Conservation (phyloP, 768 basidiomycete genomes). For the Naganishia randhawae region DNA sequence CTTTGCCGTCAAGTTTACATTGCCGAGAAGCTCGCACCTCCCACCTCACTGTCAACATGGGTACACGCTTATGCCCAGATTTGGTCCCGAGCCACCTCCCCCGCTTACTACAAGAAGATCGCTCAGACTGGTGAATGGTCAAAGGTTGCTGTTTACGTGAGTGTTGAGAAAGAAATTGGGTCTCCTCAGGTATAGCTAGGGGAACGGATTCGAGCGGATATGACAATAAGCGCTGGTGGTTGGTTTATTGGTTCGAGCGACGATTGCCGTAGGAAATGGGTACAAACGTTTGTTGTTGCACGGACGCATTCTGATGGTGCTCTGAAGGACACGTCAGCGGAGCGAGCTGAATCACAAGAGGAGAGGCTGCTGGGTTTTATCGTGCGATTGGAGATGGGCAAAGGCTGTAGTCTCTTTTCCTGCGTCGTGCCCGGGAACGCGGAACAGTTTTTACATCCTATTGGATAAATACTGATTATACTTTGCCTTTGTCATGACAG, state of each 20-base stretch:
- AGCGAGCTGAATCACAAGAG: too few relatives aligned
- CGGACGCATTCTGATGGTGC: neutral
- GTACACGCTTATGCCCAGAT: conserved; percentile 45
- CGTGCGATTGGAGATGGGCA: too few relatives aligned
- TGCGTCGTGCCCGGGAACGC: neutral
- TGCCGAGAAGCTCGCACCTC: conserved; percentile 49
- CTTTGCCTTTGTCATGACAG: conserved; percentile 30
- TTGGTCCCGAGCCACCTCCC: conserved; percentile 39
- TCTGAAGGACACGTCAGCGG: too few relatives aligned
- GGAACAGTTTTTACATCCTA: neutral
- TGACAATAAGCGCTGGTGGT: too few relatives aligned
- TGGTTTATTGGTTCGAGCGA: too few relatives aligned
- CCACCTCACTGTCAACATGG: conserved; percentile 43
- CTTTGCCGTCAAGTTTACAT: conserved; percentile 50
- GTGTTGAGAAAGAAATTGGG: conserved; percentile 23
- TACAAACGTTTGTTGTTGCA: too few relatives aligned
- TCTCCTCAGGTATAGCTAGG: neutral
- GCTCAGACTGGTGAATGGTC: conserved; percentile 49
- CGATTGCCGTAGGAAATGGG: too few relatives aligned
- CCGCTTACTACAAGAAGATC: conserved; percentile 38
- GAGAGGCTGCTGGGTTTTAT: too few relatives aligned
- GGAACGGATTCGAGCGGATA: neutral
- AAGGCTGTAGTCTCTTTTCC: too few relatives aligned
- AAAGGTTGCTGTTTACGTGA: conserved; percentile 46
- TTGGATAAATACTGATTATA: conserved; percentile 3